Percentiles rank a stretch among this genome's conserved stretches.
These are phyloP conservation scores for Salix caprea DNA, from an alignment of 345 rosid species.

Conservation along the genomic window DNA sequence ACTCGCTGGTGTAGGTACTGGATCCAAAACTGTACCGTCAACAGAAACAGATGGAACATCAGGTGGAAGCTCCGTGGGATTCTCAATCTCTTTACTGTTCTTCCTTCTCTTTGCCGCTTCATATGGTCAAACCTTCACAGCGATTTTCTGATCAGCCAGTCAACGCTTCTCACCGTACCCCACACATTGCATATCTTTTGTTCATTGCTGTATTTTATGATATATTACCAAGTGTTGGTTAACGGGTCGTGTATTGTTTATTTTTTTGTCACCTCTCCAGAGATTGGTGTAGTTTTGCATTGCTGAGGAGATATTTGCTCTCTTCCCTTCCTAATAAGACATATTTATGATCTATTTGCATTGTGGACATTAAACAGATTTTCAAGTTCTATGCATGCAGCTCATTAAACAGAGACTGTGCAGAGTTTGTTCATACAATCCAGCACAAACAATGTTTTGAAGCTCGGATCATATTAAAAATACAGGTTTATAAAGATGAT, in stretches of 20 bases:
- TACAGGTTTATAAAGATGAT: neutral
- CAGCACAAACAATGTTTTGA: neutral
- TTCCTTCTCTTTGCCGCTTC: conserved; percentile 54
- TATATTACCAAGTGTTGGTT: conserved; percentile 7
- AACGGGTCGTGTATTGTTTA: conserved; percentile 16
- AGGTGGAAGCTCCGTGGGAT: conserved; percentile 50
- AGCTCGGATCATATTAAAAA: neutral
- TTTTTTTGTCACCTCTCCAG: conserved; percentile 7
- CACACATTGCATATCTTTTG: neutral
- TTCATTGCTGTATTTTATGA: neutral
- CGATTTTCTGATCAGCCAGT: conserved; percentile 20
- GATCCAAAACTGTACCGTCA: conserved; percentile 64
- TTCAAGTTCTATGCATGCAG: neutral
- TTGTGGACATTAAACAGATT: neutral
- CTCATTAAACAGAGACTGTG: neutral
- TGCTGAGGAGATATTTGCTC: conserved; percentile 36
- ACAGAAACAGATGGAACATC: conserved; percentile 50
- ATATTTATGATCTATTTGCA: neutral
- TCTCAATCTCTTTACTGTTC: conserved; percentile 47
- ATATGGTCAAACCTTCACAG: conserved; percentile 36
- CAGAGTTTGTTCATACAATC: neutral
- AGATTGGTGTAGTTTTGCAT: conserved; percentile 33
- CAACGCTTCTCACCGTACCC: neutral
- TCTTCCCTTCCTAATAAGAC: conserved; percentile 41
- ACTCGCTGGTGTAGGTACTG: conserved; percentile 35